Percentiles rank a stretch among this genome's conserved stretches.
These are phyloP conservation scores for Zygotorulaspora danielsina DNA, from an alignment of 805 yeast species.

Conservation along the genomic window DNA sequence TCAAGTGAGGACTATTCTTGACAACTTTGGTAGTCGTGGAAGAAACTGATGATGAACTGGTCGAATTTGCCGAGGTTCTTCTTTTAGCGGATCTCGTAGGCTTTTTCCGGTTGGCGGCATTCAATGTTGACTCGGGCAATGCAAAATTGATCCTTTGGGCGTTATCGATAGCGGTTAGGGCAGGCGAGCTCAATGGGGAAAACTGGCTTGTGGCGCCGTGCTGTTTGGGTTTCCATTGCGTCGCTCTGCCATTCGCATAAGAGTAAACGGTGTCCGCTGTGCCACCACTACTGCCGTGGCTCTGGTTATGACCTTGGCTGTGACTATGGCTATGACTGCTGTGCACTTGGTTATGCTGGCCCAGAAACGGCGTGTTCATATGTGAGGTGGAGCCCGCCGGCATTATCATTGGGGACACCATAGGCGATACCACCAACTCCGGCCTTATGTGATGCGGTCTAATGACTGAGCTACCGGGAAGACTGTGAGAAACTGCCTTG, in stretches of 20 bases:
- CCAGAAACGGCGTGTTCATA: conserved; percentile 22
- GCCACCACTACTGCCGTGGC: conserved; percentile 4
- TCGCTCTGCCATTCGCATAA: conserved; percentile 32
- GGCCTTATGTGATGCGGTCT: conserved; percentile 40
- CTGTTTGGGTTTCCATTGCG: conserved; percentile 10
- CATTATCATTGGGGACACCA: conserved; percentile 71
- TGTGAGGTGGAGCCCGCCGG: conserved; percentile 12
- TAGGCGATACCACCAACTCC: conserved; percentile 66
- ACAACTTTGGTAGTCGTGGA: conserved; percentile 30
- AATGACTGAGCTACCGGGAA: background rate
- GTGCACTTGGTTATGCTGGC: too few species aligned
- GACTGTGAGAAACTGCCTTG: conserved; percentile 2
- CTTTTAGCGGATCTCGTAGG: conserved; percentile 1
- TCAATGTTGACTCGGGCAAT: conserved; percentile 19
- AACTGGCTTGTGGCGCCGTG: conserved; percentile 10
- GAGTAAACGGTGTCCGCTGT: conserved; percentile 36
- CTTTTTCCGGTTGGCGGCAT: conserved; percentile 28
- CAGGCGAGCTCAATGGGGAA: conserved; percentile 63
- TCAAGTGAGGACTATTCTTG: conserved; percentile 33
- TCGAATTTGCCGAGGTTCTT: conserved; percentile 4
- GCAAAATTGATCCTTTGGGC: conserved; percentile 21
- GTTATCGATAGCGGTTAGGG: conserved; percentile 44
- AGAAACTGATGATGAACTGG: conserved; percentile 15
- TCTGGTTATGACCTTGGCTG: background rate
- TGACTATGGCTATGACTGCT: background rate